phyloP scores from a whole-genome alignment of 805 yeast genomes.

The Kazachstania martiniae region DNA sequence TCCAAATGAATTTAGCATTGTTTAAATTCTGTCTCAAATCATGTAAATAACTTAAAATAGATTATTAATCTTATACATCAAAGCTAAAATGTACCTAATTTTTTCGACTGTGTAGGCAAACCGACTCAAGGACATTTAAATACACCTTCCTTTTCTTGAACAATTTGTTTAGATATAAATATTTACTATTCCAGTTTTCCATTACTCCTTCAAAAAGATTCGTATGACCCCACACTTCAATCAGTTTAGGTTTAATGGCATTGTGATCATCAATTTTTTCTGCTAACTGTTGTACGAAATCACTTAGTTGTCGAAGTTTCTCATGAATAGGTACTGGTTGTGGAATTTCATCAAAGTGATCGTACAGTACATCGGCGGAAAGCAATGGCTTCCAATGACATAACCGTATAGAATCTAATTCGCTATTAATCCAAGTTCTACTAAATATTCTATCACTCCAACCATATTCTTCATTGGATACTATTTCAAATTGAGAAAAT shows the following conservation, averaged over 20 bases:
- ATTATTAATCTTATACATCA: too few relatives aligned
- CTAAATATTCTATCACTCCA: constrained; percentile 38
- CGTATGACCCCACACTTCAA: constrained; percentile 27
- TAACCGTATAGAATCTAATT: constrained; percentile 1
- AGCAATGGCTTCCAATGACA: constrained; percentile 18
- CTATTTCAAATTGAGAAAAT: constrained; percentile 50
- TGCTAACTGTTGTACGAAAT: constrained; percentile 32
- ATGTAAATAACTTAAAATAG: constrained; percentile 1
- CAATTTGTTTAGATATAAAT: constrained; percentile 29
- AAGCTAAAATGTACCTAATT: too few relatives aligned
- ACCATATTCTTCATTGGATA: constrained; percentile 70
- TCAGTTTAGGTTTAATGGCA: constrained; percentile 28
- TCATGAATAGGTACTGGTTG: constrained; percentile 5
- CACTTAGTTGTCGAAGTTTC: constrained; percentile 20
- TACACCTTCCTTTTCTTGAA: constrained; percentile 28
- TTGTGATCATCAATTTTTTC: constrained; percentile 35
- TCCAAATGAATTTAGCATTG: too few relatives aligned
- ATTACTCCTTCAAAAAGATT: constrained; percentile 23
- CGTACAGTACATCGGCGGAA: constrained; percentile 13
- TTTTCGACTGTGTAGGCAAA: constrained; percentile 8
- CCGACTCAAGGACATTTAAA: constrained; percentile 23
- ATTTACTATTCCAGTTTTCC: constrained; percentile 34
- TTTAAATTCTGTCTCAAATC: too few relatives aligned
- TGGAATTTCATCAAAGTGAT: constrained; percentile 10
- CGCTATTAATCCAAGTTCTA: background rate